Base-by-base conservation (phyloP, 2,329 filamentous ascomycete species). In the Botrytis paeoniae region DNA sequence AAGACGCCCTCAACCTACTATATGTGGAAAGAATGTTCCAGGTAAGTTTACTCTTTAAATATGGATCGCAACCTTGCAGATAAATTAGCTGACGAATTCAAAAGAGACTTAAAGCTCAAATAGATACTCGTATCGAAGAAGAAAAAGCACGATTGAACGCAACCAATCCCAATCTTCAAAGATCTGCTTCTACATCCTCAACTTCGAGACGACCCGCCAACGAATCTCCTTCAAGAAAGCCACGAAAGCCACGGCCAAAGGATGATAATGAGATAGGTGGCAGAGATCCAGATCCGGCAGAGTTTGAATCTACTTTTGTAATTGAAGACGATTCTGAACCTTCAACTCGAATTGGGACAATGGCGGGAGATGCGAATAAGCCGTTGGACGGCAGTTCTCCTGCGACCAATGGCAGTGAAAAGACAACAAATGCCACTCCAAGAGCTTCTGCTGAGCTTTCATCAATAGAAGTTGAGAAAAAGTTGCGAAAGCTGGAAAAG, bases 61-160 rank as follows among this genome's bases (percentile, higher is more conserved):
- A 61, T 61, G 70, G 63, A 61, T 35, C 70, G 57, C 51, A 69
- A 57, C 70, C 63, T 51, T 69, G 51, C 63, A 37, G 51, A 69
- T 60, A 48, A 41, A 48, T 51, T 51, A n/a, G 63, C 63, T 72
- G 54, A 72, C 63, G 51, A 51, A 51, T 72, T 72, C 37, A 29
- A 74, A 81, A 96, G 92, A 89, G 93, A 85, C 86, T 97, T 78
- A 93, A 93, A 84, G 93, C 92, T 79, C 92, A 92, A 74, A 94
- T 97, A 81, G 93, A 97, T 81, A 90, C 91, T 79, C 92, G 92
- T 79, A 96, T 98, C 79, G 93, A 94, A 79, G 94, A 97, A 84
- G 95, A 98, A 84, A 93, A 97, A 83, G 92, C 93, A 73, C 92
- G 93, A 73, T 80, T 86, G 78, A 79, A 82, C 77, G 77, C 86